Percentiles rank a stretch among this genome's conserved stretches.
These are phyloP conservation scores for Neonectria punicea DNA, from an alignment of 2,329 filamentous ascomycete species.

Conservation along the genomic window DNA sequence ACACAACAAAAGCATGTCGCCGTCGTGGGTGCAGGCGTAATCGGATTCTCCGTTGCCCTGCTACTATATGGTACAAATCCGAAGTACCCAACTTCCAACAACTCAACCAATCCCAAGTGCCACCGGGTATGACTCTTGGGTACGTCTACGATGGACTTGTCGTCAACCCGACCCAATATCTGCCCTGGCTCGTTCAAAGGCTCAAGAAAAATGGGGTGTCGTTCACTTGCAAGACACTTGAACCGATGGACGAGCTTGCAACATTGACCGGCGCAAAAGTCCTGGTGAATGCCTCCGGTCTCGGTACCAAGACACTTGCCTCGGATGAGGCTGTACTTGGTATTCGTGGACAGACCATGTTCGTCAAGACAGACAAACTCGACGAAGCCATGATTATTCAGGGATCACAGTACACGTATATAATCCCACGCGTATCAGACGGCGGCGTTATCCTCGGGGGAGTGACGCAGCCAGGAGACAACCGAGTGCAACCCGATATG, in stretches of 20 bases:
- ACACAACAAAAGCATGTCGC: background rate
- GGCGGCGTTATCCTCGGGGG: constrained; percentile 18
- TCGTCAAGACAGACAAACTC: constrained; percentile 13
- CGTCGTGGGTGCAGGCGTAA: constrained; percentile 2
- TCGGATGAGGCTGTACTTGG: background rate
- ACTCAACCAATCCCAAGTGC: background rate
- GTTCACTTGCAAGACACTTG: background rate
- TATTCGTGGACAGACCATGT: constrained; percentile 13
- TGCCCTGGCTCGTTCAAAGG: background rate
- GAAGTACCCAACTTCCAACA: background rate
- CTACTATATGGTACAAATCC: background rate
- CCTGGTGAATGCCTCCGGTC: constrained; percentile 1
- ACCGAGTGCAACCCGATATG: background rate
- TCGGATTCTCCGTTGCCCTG: constrained; percentile 1
- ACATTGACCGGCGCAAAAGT: background rate
- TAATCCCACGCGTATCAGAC: constrained; percentile 3
- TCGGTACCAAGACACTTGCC: background rate
- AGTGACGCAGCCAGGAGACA: constrained; percentile 1
- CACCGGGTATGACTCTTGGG: background rate
- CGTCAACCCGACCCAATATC: constrained; percentile 5
- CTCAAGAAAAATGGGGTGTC: background rate
- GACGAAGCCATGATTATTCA: constrained; percentile 5
- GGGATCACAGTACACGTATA: constrained; percentile 13
- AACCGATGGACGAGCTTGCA: background rate
- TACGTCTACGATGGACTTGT: background rate